Conservation (phyloP, 768 basidiomycete species). For the Naematelia aurantialba region DNA sequence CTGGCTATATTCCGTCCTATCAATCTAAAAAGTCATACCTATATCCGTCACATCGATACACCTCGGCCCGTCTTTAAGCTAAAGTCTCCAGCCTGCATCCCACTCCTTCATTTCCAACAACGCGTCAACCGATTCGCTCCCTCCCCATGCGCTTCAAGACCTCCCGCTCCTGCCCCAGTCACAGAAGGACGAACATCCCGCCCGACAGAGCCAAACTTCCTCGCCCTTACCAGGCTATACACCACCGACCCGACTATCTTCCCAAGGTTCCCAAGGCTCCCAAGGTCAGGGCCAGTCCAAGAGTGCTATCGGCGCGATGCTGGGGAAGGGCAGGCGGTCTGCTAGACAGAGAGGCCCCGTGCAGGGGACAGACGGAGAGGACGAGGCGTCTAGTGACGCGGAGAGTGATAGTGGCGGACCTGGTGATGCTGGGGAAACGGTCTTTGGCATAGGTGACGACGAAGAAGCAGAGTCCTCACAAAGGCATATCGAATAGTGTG, state of each 20-base stretch:
- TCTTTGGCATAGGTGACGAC: constrained; percentile 21
- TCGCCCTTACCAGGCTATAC: not conserved
- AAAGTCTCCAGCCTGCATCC: constrained; percentile 25
- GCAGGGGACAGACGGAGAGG: not conserved
- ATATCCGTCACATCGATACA: not conserved
- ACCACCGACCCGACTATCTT: not conserved
- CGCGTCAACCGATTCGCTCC: constrained; percentile 39
- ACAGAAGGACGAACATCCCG: not conserved
- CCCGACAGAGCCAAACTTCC: constrained; percentile 1
- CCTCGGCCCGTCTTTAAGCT: constrained; percentile 9
- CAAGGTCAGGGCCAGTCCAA: not conserved
- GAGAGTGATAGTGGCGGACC: not conserved
- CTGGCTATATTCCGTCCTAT: too few relatives aligned
- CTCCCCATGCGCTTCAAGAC: constrained; percentile 20
- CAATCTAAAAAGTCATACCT: too few relatives aligned
- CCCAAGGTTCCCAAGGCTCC: not conserved
- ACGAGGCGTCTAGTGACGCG: not conserved
- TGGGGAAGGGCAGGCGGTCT: not conserved
- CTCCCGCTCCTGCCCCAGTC: constrained; percentile 19
- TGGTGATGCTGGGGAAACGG: not conserved
- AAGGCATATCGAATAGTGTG: too few relatives aligned
- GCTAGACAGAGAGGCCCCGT: constrained; percentile 1
- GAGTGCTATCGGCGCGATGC: not conserved
- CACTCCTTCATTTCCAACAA: constrained; percentile 36
- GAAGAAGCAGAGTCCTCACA: constrained; percentile 1